Evolutionary conservation across 179 eudicot genomes (phyloP), one percentile per base, ranked within the genome.

Genomic region (Pouteria campechiana): DNA sequence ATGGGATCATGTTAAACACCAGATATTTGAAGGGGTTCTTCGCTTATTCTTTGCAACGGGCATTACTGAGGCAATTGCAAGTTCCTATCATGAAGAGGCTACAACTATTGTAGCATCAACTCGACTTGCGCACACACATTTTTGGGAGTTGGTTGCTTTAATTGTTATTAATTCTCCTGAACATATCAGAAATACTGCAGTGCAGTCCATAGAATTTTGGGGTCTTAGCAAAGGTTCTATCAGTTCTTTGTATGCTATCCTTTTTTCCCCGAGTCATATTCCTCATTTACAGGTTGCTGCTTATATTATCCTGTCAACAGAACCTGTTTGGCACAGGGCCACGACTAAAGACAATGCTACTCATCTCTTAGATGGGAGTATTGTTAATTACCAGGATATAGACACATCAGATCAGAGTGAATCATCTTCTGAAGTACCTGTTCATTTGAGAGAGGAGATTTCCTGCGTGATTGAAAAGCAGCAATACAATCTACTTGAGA

Each of bases 141-240:
- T 92, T 68, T 92, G 96, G 96, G 71, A 75, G 63, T 68, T 92
- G 50, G 68, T 92, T 39, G 75, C 88, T 32, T 71, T 70, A 52
- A 50, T 36, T 59, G 84, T 71, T 34, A 54, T 73, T 23, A 73
- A 68, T 33, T 75, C 96, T 24, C 77, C 92, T 46, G 17, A 70
- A 32, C 54, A 53, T 48, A 79, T 93, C 38, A 75, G 94, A 70
- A 85, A 83, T 48, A 80, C 62, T 49, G 85, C 96, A 28, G 54
- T 73, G 36, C 87, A 72, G 50, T 81, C 99, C 32, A 65, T 79
- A 57, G 83, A 92, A 47, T 72, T 80, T 23, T 92, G 99, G 99
- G 99, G 94, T 22, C 65, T 92, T 41, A 77, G 71, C 60, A 71
- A 74, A 39, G 92, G 83, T 38, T 67, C 87, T 21, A 61, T 92